Evolutionary conservation across 2,329 filamentous ascomycete genomes (phyloP).

Genomic region (Biscogniauxia marginata): DNA sequence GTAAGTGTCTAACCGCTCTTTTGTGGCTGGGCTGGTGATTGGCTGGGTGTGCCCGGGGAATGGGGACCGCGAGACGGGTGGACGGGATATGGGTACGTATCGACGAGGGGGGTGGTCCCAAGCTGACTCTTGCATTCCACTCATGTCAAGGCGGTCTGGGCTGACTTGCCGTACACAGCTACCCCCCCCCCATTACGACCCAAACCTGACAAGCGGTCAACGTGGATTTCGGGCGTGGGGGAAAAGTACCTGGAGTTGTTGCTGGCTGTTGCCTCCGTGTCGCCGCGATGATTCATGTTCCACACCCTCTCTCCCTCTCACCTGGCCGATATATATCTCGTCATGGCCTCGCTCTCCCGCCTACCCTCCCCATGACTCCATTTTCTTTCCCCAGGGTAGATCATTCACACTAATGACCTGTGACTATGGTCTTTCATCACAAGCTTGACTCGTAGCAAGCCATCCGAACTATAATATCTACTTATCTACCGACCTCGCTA

Average conservation of each 20-base stretch:
- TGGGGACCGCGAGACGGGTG: not conserved
- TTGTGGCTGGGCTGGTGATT: not conserved
- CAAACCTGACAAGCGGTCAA: not conserved
- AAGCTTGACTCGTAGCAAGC: slow-evolving; percentile 18
- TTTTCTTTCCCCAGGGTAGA: slow-evolving; percentile 22
- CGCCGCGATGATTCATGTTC: not conserved
- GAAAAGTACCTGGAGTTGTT: not conserved
- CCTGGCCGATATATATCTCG: slow-evolving; percentile 30
- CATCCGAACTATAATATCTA: not conserved
- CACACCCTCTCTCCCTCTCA: not conserved
- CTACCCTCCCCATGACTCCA: slow-evolving; percentile 25
- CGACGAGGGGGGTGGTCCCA: not conserved
- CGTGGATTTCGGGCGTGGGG: not conserved
- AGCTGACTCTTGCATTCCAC: not conserved
- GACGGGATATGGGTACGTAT: not conserved
- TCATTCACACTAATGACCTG: slow-evolving; percentile 5
- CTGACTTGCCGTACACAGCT: not conserved
- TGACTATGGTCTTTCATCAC: slow-evolving; percentile 14
- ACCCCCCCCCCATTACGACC: not conserved
- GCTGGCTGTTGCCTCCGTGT: not conserved
- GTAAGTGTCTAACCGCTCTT: not conserved
- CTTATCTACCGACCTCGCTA: not conserved
- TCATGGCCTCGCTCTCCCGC: slow-evolving; percentile 23
- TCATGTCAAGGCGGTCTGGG: not conserved
- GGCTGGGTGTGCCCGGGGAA: not conserved